Base-by-base conservation (phyloP, 2,329 filamentous ascomycete species). In the Microascus cirrosus region DNA sequence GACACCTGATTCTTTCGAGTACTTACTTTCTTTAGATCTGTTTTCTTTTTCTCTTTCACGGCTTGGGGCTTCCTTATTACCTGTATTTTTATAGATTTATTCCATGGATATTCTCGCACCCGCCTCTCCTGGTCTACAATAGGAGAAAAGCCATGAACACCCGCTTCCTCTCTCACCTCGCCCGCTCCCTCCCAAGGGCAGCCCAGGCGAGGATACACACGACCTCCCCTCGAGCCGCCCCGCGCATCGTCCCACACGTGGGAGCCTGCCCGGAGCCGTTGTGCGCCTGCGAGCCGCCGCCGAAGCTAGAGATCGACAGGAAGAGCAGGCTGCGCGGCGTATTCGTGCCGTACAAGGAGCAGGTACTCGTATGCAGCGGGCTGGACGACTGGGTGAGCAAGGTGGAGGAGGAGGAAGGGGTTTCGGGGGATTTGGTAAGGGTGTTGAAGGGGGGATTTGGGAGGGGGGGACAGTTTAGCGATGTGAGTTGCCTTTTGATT, bases 281-380 rank as follows among this genome's bases (percentile, higher is more conserved):
- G 62, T 96, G 91, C 71, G 70, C 78, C 13, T 96, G 90, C 71
- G 81, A 85, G n/a, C 73, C 81, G 1, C 86, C 78, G 1, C 73
- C 78, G 8, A 85, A 82, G 3, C 77, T 95, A 18, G 82, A 85
- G 24, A 92, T 96, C 57, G 91, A 96, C 67, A 78, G 80, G 64
- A 78, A 82, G 60, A 81, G 81, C 45, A 77, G 80, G 20, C 74
- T 96, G 51, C 86, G 88, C 66, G 89, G 89, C 13, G 86, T 87
- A 6, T 92, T 96, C 73, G 78, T 87, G 1, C 76, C 79, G 1
- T 95, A 96, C 68, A 78, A 84, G 1, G 86, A 95, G 70, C 91
- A 96, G 64, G 81, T 96, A 3, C 71, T 97, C 11, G 78, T 96
- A 15, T 92, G 87, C 61, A 95, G 91, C 0, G 91, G 90, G 4